Conservation (phyloP, 371 early-diverging fungal genomes). For the Batrachochytrium dendrobatidis region DNA sequence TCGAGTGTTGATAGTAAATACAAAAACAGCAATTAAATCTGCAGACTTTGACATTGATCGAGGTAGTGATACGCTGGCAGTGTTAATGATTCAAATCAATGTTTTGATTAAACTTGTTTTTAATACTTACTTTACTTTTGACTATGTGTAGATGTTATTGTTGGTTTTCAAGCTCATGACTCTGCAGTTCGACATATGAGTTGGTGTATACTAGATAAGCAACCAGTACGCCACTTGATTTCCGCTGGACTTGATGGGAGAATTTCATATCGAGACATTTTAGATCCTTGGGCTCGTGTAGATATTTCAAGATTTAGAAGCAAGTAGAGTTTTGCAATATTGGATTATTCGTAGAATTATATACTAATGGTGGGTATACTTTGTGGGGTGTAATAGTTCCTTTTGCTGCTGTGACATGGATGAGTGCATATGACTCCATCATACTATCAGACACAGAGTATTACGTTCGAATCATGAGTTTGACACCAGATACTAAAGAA, state of each 20-base stretch:
- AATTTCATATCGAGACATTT: slow-evolving; percentile 28
- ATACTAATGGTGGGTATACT: no score
- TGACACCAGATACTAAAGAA: no score
- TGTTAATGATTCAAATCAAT: neutral
- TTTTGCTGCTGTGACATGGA: no score
- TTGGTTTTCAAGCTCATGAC: slow-evolving; percentile 2
- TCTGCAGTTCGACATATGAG: neutral
- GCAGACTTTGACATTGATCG: slow-evolving; percentile 5
- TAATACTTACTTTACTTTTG: neutral
- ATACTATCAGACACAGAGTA: no score
- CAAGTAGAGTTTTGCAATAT: slow-evolving; percentile 8
- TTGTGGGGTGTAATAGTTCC: no score
- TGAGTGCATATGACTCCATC: no score
- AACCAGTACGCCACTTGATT: slow-evolving; percentile 10
- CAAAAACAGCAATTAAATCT: no score
- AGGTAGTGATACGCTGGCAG: neutral
- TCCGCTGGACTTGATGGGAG: slow-evolving; percentile 40
- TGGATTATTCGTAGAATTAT: slow-evolving; percentile 20
- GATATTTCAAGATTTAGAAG: slow-evolving; percentile 22
- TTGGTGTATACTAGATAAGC: neutral
- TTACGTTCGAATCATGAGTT: no score
- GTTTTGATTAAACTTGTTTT: neutral
- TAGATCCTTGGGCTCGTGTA: slow-evolving; percentile 24
- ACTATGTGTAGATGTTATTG: neutral
- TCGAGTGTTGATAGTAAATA: no score